These are phyloP conservation scores for Jasminum sambac DNA, from an alignment of 257 asterid genomes.

Conservation along the genomic window DNA sequence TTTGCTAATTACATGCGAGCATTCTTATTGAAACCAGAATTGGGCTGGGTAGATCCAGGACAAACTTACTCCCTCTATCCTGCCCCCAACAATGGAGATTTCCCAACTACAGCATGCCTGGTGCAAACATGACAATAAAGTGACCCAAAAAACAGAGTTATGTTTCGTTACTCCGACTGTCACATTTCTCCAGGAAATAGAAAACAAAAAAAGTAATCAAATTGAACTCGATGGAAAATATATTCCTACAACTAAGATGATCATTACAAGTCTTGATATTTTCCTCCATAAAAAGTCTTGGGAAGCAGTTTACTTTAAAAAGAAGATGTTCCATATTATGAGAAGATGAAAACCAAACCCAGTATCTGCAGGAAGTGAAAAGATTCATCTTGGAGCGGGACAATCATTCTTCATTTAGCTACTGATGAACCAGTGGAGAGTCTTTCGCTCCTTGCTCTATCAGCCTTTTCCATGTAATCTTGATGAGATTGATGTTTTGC, in stretches of 20 bases:
- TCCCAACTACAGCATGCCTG: too few species aligned
- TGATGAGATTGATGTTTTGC: constrained; percentile 86
- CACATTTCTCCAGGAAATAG: neutral
- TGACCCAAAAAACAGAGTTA: too few species aligned
- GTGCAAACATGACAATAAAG: too few species aligned
- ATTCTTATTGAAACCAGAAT: too few species aligned
- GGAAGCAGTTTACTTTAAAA: neutral
- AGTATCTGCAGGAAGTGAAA: neutral
- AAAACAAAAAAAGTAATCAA: neutral
- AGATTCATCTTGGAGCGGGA: neutral
- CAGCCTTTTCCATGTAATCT: constrained; percentile 87
- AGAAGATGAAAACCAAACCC: neutral
- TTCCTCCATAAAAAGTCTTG: neutral
- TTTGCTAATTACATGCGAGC: too few species aligned
- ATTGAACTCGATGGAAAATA: neutral
- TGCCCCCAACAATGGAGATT: too few species aligned
- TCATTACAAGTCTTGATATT: neutral
- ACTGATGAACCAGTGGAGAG: constrained; percentile 58
- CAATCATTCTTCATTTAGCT: constrained; percentile 28
- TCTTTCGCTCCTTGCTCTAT: constrained; percentile 66
- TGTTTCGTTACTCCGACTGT: too few species aligned
- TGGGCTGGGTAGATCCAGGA: too few species aligned
- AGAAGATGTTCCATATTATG: neutral
- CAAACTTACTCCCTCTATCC: too few species aligned
- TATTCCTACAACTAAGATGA: neutral